Evolutionary conservation across 768 basidiomycete genomes (phyloP).

Genomic region (Leccinum aurantiacum): DNA sequence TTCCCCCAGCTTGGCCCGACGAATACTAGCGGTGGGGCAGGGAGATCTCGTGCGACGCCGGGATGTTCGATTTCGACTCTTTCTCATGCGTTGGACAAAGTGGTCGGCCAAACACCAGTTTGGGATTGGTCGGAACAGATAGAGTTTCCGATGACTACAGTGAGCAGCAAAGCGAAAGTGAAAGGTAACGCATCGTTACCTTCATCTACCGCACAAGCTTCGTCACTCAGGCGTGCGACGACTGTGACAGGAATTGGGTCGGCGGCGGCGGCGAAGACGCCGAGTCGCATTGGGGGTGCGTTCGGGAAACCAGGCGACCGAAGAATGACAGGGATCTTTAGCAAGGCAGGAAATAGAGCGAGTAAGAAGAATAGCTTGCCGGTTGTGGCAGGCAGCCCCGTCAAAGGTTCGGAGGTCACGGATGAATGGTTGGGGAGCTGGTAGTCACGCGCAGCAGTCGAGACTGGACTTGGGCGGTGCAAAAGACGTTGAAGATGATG

Average conservation of each 20-base stretch:
- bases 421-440: background rate
- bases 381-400: constrained; percentile 46
- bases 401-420: constrained; percentile 35
- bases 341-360: constrained; percentile 28
- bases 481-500: constrained; percentile 1
- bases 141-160: constrained; percentile 2
- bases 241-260: constrained; percentile 18
- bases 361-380: constrained; percentile 46
- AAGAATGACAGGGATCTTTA: constrained; percentile 23
- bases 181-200: constrained; percentile 23
- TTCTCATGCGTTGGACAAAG: constrained; percentile 66
- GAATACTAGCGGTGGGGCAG: background rate
- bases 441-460: background rate
- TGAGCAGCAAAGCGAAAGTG: constrained; percentile 15
- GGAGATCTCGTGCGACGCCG: constrained; percentile 2
- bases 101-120: constrained; percentile 67
- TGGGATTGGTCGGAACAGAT: constrained; percentile 54
- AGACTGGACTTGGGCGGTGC: background rate
- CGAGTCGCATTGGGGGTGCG: constrained; percentile 3
- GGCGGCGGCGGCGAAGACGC: background rate
- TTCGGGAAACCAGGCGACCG: constrained; percentile 5
- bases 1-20: constrained; percentile 8
- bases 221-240: constrained; percentile 29
- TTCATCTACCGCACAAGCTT: constrained; percentile 14
- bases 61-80: constrained; percentile 58